Evolutionary conservation across 306 rosid genomes (phyloP), one percentile per base, ranked within the genome.

Genomic region (Cyclanthera cordifolia): DNA sequence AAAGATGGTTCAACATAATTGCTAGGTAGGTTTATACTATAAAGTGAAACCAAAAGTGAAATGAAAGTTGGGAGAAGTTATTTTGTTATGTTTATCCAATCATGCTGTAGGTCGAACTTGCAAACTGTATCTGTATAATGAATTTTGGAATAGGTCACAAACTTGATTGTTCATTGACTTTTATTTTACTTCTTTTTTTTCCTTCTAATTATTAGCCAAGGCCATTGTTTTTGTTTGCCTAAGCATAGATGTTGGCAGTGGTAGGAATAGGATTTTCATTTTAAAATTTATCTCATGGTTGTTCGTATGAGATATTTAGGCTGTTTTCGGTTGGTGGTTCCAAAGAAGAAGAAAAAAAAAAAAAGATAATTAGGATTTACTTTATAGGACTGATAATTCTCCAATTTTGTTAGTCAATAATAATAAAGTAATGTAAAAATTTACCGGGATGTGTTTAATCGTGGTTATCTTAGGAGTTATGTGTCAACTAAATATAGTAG

Each of bases 1-100:
- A 10, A 34, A 32, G 48, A 0, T 17, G 46, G 47, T 60, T n/a
- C 19, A 41, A 19, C 20, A 19, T 61, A 61, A 61, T 61, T 17
- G 30, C 17, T 61, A 61, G 69, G 11, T 13, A 61, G 69, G 17
- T 61, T 61, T 41, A 61, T 61, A 61, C 69, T 61, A n/a, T n/a
- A n/a, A n/a, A n/a, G n/a, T n/a, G n/a, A n/a, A n/a, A n/a, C n/a
- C n/a, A n/a, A 13, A 61, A 61, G 69, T 41, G 13, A 64, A 64
- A 43, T 43, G 52, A 21, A 64, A 39, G 30, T 37, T 37, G 50
- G n/a, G 67, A 45, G 47, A 27, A 39, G 69, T 21, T 64, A 11
- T 64, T 64, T 21, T 64, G 69, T 41, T 50, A 39, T 41, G 51
- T 39, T 19, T 11, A 12, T 61, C 9, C 19, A 59, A 43, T 64